phyloP scores from a whole-genome alignment of 441 rosid species.

The Aleurites moluccanus region DNA sequence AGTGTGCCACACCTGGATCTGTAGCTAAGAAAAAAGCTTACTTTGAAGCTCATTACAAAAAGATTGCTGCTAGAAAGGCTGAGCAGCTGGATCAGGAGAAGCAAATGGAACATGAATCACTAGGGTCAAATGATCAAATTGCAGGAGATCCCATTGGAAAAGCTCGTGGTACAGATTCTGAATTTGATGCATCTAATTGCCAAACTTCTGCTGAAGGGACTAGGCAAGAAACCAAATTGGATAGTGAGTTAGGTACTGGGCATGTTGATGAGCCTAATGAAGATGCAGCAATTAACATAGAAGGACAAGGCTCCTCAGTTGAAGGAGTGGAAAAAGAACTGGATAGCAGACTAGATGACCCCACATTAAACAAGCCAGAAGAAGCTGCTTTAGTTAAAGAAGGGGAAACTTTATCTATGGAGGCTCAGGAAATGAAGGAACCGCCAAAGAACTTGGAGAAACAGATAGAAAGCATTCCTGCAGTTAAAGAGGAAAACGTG shows the following conservation, averaged over 20 bases:
- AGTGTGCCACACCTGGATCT: conserved; percentile 95
- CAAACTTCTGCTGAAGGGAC: conserved; percentile 39
- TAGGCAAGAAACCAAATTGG: conserved; percentile 40
- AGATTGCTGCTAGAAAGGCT: conserved; percentile 84
- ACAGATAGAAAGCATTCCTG: conserved; percentile 27
- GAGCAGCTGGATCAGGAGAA: conserved; percentile 72
- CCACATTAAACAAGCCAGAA: conserved; percentile 32
- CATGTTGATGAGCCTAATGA: conserved; percentile 34
- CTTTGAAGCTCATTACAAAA: conserved; percentile 95
- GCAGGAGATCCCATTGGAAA: conserved; percentile 35
- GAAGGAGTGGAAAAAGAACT: conserved; percentile 41
- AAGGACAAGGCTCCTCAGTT: conserved; percentile 36
- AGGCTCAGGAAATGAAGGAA: conserved; percentile 29
- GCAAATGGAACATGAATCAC: conserved; percentile 41
- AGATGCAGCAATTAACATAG: conserved; percentile 32
- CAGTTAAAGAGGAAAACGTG: conserved; percentile 33
- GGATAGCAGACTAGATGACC: conserved; percentile 23
- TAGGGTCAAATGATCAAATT: conserved; percentile 30
- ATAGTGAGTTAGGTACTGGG: conserved; percentile 28
- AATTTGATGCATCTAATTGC: conserved; percentile 23
- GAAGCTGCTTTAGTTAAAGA: conserved; percentile 33
- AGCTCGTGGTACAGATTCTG: conserved; percentile 23
- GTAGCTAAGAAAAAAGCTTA: conserved; percentile 94
- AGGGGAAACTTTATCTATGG: conserved; percentile 30
- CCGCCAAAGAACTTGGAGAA: conserved; percentile 29